phyloP scores from a whole-genome alignment of 371 early-diverging fungal genomes.

The Rhizomucor miehei region DNA sequence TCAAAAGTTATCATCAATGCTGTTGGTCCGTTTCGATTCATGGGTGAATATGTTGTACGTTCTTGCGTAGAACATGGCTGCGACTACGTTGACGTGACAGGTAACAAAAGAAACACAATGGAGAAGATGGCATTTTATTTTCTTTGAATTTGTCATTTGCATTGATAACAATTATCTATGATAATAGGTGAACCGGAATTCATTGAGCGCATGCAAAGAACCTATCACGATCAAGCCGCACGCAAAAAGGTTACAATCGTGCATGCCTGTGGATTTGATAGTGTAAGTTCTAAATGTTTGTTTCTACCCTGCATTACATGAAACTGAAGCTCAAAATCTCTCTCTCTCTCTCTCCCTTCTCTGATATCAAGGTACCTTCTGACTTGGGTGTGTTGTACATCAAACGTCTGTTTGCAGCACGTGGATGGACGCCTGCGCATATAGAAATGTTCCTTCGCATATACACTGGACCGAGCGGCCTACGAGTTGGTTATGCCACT shows the following conservation, averaged over 20 bases:
- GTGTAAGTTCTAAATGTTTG: conserved; percentile 64
- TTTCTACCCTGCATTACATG: too few relatives aligned
- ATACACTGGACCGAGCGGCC: conserved; percentile 49
- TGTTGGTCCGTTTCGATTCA: conserved; percentile 83
- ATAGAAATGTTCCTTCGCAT: conserved; percentile 66
- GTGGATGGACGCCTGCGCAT: conserved; percentile 45
- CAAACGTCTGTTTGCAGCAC: conserved; percentile 41
- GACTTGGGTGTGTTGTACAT: conserved; percentile 62
- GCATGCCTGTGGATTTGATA: conserved; percentile 90
- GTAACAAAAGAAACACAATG: conserved; percentile 8
- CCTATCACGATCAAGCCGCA: conserved; percentile 72
- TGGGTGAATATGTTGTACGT: conserved; percentile 80
- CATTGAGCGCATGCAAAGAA: conserved; percentile 68
- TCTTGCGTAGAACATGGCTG: conserved; percentile 77
- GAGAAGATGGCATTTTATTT: background rate
- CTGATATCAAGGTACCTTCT: conserved; percentile 42
- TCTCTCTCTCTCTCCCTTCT: background rate
- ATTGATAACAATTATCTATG: conserved; percentile 10
- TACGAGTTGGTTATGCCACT: conserved; percentile 56
- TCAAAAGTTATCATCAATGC: conserved; percentile 75
- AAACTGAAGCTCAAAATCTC: background rate
- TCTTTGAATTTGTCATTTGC: too few relatives aligned
- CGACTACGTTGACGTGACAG: conserved; percentile 87
- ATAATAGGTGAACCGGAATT: conserved; percentile 68
- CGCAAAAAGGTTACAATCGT: conserved; percentile 68